Evolutionary conservation across 106 monocot species (phyloP).

Genomic region (Cymbidium sinense): DNA sequence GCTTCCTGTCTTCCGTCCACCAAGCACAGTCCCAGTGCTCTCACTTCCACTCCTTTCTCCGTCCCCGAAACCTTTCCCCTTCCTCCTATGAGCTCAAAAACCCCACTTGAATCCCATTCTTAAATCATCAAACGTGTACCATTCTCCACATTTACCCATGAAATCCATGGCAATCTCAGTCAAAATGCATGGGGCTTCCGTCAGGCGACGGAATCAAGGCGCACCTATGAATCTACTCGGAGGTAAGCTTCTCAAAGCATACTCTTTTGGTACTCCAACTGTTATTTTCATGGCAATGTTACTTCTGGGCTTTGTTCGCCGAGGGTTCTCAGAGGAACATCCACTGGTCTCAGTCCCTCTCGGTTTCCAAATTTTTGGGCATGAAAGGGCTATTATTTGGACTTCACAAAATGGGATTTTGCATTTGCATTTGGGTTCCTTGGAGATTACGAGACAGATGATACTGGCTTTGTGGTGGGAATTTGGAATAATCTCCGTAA

Average conservation of each 20-base stretch:
- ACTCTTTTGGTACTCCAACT: neutral
- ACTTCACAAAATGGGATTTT: constrained; percentile 22
- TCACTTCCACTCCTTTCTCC: constrained; percentile 1
- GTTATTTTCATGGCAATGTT: neutral
- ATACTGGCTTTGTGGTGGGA: constrained; percentile 24
- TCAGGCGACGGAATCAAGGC: neutral
- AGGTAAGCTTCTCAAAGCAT: neutral
- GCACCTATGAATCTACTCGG: neutral
- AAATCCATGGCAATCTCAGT: neutral
- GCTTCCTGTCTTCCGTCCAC: neutral
- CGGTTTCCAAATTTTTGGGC: constrained; percentile 21
- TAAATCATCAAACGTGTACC: too few relatives aligned
- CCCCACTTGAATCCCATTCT: neutral
- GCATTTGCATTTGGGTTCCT: constrained; percentile 36
- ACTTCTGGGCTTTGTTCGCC: neutral
- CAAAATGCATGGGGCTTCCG: constrained; percentile 1
- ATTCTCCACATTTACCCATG: neutral
- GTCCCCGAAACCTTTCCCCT: neutral
- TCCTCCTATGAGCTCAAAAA: neutral
- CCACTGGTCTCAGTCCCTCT: constrained; percentile 22
- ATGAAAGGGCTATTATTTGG: constrained; percentile 10
- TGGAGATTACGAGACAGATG: constrained; percentile 7
- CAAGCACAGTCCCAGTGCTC: constrained; percentile 1
- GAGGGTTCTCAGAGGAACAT: constrained; percentile 3
- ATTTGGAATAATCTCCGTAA: constrained; percentile 21